phyloP scores from a whole-genome alignment of 768 basidiomycete species.

The Serendipita indica region DNA sequence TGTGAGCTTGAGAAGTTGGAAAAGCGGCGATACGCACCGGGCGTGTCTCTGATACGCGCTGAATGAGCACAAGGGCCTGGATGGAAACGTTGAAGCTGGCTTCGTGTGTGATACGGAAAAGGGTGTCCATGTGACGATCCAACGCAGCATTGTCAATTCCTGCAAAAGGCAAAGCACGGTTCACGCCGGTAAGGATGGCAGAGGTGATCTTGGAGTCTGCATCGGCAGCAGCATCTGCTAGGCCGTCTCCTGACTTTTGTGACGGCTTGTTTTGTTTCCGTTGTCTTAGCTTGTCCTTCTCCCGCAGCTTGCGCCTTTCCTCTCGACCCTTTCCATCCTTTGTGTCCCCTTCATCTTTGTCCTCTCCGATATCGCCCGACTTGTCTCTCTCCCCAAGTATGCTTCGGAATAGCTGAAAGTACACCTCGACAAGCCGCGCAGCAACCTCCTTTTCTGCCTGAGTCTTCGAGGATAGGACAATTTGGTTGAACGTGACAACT shows the following conservation, averaged over 20 bases:
- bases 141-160: constrained; percentile 62
- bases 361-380: constrained; percentile 23
- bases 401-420: constrained; percentile 89
- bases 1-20: constrained; percentile 21
- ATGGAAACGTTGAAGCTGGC: constrained; percentile 96
- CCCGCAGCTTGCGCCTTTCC: constrained; percentile 19
- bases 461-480: constrained; percentile 43
- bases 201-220: constrained; percentile 69
- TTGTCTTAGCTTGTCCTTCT: constrained; percentile 19
- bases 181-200: constrained; percentile 85
- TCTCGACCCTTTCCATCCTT: constrained; percentile 22
- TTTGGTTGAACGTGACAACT: constrained; percentile 87
- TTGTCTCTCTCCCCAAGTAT: constrained; percentile 50
- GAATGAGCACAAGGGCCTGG: constrained; percentile 78
- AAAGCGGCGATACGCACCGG: constrained; percentile 14
- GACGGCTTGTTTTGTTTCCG: constrained; percentile 20
- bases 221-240: constrained; percentile 60
- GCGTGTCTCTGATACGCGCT: constrained; percentile 40
- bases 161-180: constrained; percentile 88
- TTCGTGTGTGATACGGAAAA: constrained; percentile 88
- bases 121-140: constrained; percentile 74
- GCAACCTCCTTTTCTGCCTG: constrained; percentile 60
- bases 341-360: constrained; percentile 25
- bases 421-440: constrained; percentile 65
- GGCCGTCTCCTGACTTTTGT: constrained; percentile 30